Percentiles rank a stretch among this genome's conserved stretches.
Evolutionary conservation across 116 monocot species (phyloP).

Genomic region (Zostera marina): DNA sequence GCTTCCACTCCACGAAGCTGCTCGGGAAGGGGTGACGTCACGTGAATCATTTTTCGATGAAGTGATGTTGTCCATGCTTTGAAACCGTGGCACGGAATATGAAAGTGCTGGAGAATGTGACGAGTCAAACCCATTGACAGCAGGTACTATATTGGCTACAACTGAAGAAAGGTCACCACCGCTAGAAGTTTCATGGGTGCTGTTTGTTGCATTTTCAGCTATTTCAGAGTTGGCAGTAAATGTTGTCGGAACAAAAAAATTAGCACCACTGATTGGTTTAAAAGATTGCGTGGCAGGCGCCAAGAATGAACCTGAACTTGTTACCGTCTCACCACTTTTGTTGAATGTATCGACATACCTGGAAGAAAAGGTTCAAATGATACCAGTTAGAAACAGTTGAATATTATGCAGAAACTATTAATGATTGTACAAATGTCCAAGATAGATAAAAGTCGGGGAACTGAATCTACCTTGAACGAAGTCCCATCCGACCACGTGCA

Average conservation of each 20-base stretch:
- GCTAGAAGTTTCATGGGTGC: slow-evolving; percentile 6
- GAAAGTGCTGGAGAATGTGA: slow-evolving; percentile 7
- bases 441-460: neutral
- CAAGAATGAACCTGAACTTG: slow-evolving; percentile 28
- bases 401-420: neutral
- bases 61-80: slow-evolving; percentile 65
- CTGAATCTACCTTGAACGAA: slow-evolving; percentile 58
- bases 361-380: neutral
- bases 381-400: neutral
- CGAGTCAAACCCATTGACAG: neutral
- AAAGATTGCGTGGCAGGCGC: slow-evolving; percentile 35
- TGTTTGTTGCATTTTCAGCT: slow-evolving; percentile 2
- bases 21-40: slow-evolving; percentile 15
- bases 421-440: neutral
- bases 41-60: slow-evolving; percentile 11
- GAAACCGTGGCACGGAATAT: slow-evolving; percentile 15
- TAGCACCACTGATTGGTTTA: slow-evolving; percentile 40
- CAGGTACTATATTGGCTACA: neutral
- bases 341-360: slow-evolving; percentile 98
- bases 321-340: slow-evolving; percentile 20
- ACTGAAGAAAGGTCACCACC: slow-evolving; percentile 8
- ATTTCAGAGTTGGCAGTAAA: slow-evolving; percentile 18
- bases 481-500: slow-evolving; percentile 45
- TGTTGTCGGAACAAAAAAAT: slow-evolving; percentile 59
- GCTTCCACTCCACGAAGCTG: slow-evolving; percentile 78